These are phyloP conservation scores for Macrolepiota fuliginosa DNA, from an alignment of 768 basidiomycete species.

Conservation along the genomic window DNA sequence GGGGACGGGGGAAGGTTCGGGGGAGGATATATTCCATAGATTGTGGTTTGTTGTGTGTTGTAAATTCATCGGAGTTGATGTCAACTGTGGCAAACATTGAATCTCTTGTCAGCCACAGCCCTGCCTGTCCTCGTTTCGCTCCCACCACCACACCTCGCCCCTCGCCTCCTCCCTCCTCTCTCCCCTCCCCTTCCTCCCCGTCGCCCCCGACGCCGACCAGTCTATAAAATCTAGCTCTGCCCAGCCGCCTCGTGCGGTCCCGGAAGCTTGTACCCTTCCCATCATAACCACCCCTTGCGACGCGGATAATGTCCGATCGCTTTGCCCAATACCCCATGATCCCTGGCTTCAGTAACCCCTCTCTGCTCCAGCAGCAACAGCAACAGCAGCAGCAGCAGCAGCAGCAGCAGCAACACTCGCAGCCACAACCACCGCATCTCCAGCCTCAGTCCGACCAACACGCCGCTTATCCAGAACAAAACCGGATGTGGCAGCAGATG, in stretches of 20 bases:
- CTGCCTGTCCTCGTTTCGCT: slow-evolving; percentile 51
- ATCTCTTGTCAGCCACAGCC: slow-evolving; percentile 43
- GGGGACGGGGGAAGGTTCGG: neutral
- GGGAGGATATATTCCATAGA: neutral
- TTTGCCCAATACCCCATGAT: slow-evolving; percentile 52
- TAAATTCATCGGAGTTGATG: slow-evolving; percentile 20
- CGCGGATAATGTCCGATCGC: slow-evolving; percentile 62
- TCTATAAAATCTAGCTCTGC: slow-evolving; percentile 16
- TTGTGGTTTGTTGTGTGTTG: slow-evolving; percentile 9
- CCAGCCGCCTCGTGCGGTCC: slow-evolving; percentile 23
- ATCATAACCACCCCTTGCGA: slow-evolving; percentile 16
- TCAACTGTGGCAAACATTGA: slow-evolving; percentile 44
- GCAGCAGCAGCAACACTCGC: slow-evolving; percentile 34
- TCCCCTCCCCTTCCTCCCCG: slow-evolving; percentile 22
- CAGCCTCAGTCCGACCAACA: slow-evolving; percentile 41
- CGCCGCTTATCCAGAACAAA: slow-evolving; percentile 48
- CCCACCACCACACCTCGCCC: slow-evolving; percentile 46
- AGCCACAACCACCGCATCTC: slow-evolving; percentile 41
- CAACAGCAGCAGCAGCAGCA: slow-evolving; percentile 42
- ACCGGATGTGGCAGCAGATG: slow-evolving; percentile 57
- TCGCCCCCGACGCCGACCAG: slow-evolving; percentile 21
- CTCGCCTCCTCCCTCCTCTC: slow-evolving; percentile 23
- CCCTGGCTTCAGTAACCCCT: slow-evolving; percentile 38
- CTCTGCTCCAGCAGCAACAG: slow-evolving; percentile 43
- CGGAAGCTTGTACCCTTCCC: slow-evolving; percentile 22